phyloP scores from a whole-genome alignment of 768 basidiomycete species.

The Rhizopogon roseolus region DNA sequence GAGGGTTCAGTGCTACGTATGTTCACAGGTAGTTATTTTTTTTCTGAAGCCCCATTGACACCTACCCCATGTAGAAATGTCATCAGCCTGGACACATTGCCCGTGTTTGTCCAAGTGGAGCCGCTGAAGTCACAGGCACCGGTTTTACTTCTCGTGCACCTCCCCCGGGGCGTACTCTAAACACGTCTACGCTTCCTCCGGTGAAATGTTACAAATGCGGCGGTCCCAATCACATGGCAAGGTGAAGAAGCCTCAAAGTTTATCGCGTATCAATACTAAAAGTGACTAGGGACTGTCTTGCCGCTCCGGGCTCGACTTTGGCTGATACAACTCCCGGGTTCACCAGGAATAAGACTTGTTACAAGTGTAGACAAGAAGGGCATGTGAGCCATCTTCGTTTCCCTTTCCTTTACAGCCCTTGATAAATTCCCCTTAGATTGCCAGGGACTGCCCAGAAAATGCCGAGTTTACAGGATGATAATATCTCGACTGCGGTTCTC shows the following conservation, averaged over 20 bases:
- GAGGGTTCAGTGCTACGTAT: slow-evolving; percentile 79
- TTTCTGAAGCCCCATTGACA: slow-evolving; percentile 1
- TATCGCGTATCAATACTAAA: slow-evolving; percentile 4
- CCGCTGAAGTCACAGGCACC: slow-evolving; percentile 29
- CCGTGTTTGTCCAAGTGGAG: slow-evolving; percentile 60
- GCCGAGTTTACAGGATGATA: slow-evolving; percentile 45
- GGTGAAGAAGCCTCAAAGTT: slow-evolving; percentile 32
- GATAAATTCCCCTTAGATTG: slow-evolving; percentile 38
- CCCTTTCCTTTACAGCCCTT: not conserved
- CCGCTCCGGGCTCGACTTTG: slow-evolving; percentile 53
- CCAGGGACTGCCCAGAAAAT: slow-evolving; percentile 60
- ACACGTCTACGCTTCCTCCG: slow-evolving; percentile 72
- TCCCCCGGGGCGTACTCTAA: slow-evolving; percentile 70
- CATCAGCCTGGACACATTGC: slow-evolving; percentile 83
- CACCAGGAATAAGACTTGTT: slow-evolving; percentile 76
- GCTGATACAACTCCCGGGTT: slow-evolving; percentile 42
- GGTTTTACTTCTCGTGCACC: slow-evolving; percentile 64
- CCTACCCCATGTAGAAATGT: slow-evolving; percentile 49
- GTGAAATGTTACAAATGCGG: slow-evolving; percentile 91
- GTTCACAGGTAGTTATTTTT: slow-evolving; percentile 19
- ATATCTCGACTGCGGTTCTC: slow-evolving; percentile 2
- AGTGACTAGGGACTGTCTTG: slow-evolving; percentile 69
- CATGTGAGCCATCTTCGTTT: slow-evolving; percentile 52
- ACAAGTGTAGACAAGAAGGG: slow-evolving; percentile 84
- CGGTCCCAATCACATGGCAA: slow-evolving; percentile 84